Evolutionary conservation across 352 stramenopile species (phyloP).

Genomic region (Phytopythium oedochilum): DNA sequence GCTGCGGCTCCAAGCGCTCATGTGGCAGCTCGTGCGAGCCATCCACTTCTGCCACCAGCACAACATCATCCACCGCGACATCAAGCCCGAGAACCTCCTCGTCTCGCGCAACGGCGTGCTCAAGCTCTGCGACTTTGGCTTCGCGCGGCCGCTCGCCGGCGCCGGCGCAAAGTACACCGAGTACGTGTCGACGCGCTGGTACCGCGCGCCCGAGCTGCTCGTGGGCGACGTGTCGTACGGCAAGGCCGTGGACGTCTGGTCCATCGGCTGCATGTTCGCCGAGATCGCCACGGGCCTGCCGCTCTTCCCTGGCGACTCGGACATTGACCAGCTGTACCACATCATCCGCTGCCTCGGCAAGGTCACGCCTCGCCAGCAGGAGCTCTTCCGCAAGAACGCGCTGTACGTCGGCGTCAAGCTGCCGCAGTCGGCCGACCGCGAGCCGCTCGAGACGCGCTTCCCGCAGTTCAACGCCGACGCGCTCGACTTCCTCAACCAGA

Average conservation of each 20-base stretch:
- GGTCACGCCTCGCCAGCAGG: slow-evolving; percentile 69
- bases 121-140: slow-evolving; percentile 93
- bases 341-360: slow-evolving; percentile 76
- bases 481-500: slow-evolving; percentile 69
- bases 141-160: slow-evolving; percentile 60
- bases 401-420: slow-evolving; percentile 81
- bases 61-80: slow-evolving; percentile 94
- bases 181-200: slow-evolving; percentile 94
- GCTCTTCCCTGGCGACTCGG: slow-evolving; percentile 95
- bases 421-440: slow-evolving; percentile 43
- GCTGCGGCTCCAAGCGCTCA: slow-evolving; percentile 62
- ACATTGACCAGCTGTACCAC: slow-evolving; percentile 93
- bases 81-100: slow-evolving; percentile 94
- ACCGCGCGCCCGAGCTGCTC: slow-evolving; percentile 92
- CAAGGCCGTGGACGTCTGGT: slow-evolving; percentile 97
- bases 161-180: slow-evolving; percentile 79
- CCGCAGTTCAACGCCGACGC: slow-evolving; percentile 55
- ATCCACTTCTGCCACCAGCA: slow-evolving; percentile 95
- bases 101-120: slow-evolving; percentile 92
- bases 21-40: slow-evolving; percentile 79
- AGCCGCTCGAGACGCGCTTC: slow-evolving; percentile 61
- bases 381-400: slow-evolving; percentile 80
- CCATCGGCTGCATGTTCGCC: slow-evolving; percentile 94
- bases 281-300: slow-evolving; percentile 95
- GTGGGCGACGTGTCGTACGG: slow-evolving; percentile 90